Percentiles rank a stretch among this genome's conserved stretches.
These are phyloP conservation scores for Trichothecium roseum DNA, from an alignment of 2,329 filamentous ascomycete genomes.

Conservation along the genomic window DNA sequence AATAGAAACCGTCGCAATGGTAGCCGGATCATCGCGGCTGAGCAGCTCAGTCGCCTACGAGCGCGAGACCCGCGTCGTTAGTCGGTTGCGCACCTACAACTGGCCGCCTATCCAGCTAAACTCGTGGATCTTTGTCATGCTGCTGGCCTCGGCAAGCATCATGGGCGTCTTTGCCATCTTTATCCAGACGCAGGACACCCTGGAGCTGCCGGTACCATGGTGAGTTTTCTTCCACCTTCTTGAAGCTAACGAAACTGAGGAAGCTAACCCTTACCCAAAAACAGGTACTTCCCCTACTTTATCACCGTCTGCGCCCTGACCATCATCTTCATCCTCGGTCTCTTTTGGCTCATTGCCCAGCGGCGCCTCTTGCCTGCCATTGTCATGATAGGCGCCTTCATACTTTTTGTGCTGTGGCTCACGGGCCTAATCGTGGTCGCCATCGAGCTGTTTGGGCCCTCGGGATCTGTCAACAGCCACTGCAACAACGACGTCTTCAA, in stretches of 20 bases:
- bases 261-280: constrained; percentile 2
- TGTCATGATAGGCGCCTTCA: constrained; percentile 54
- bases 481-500: constrained; percentile 50
- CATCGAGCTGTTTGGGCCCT: constrained; percentile 53
- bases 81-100: constrained; percentile 48
- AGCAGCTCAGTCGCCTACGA: constrained; percentile 32
- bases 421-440: constrained; percentile 52
- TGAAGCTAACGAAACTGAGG: not conserved
- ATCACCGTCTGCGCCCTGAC: constrained; percentile 48
- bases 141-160: constrained; percentile 46
- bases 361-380: constrained; percentile 50
- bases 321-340: constrained; percentile 54
- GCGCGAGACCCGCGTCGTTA: constrained; percentile 19
- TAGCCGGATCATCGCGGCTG: constrained; percentile 17
- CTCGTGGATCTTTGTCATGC: constrained; percentile 57
- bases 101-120: constrained; percentile 60
- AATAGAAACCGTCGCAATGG: no score
- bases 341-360: constrained; percentile 52
- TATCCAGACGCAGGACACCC: constrained; percentile 44
- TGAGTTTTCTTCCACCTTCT: constrained; percentile 19
- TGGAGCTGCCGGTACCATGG: constrained; percentile 49
- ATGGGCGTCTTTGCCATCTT: constrained; percentile 53
- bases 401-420: constrained; percentile 58
- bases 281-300: constrained; percentile 59
- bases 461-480: constrained; percentile 45